A percentile compares a stretch with the other conserved stretches of the same genome.
phyloP scores from a whole-genome alignment of 345 rosid genomes.

The Pugionium cornutum region DNA sequence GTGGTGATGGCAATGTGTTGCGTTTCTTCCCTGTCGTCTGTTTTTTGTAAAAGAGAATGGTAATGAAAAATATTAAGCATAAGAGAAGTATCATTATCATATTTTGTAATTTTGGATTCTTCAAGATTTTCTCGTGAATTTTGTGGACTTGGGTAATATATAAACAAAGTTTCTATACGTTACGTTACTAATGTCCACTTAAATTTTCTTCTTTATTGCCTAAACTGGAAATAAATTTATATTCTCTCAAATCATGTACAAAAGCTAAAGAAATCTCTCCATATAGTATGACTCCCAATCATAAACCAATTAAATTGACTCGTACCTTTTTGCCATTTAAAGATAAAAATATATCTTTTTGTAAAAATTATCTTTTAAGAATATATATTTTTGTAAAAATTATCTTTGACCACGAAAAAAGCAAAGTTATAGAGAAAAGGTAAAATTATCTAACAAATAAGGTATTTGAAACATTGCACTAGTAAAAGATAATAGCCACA shows the following conservation, averaged over 20 bases:
- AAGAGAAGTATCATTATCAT: constrained; percentile 9
- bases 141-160: not conserved
- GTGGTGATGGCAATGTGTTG: constrained; percentile 47
- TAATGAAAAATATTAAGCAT: not conserved
- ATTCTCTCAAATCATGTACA: not conserved
- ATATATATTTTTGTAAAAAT: too few relatives aligned
- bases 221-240: not conserved
- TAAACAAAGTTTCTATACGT: constrained; percentile 22
- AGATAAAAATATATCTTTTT: not conserved
- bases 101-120: not conserved
- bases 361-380: too few relatives aligned
- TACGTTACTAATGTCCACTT: constrained; percentile 20
- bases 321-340: not conserved
- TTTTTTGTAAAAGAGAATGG: not conserved
- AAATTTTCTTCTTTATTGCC: constrained; percentile 6
- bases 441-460: too few relatives aligned
- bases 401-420: too few relatives aligned
- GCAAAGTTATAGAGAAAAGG: too few relatives aligned
- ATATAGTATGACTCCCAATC: constrained; percentile 21
- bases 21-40: not conserved
- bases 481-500: too few relatives aligned
- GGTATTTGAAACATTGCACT: too few relatives aligned
- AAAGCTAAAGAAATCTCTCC: constrained; percentile 13
- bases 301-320: not conserved
- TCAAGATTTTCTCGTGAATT: not conserved